These are phyloP conservation scores for Puccinia coronata DNA, from an alignment of 1,284 basidiomycete species.

Conservation along the genomic window DNA sequence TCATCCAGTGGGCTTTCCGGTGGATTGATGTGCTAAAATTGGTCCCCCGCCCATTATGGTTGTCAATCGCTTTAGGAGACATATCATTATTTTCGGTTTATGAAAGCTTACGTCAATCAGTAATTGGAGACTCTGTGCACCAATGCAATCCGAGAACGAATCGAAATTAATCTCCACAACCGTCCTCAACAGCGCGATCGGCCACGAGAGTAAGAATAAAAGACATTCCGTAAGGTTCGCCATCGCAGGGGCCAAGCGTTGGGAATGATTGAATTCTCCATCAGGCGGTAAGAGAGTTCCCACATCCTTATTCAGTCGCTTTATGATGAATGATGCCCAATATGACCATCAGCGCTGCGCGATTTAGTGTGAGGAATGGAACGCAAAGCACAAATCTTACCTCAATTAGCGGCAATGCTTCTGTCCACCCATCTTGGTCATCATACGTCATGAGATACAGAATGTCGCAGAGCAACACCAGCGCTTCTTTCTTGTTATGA, in stretches of 20 bases:
- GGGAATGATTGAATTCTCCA: background rate
- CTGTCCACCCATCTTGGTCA: conserved; percentile 33
- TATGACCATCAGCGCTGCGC: background rate
- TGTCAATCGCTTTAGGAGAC: background rate
- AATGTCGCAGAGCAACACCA: conserved; percentile 17
- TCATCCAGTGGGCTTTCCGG: conserved; percentile 6
- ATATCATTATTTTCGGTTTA: background rate
- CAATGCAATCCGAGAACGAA: conserved; percentile 37
- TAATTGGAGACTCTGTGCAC: conserved; percentile 18
- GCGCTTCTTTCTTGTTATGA: conserved; percentile 15
- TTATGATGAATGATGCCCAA: background rate
- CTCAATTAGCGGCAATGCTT: conserved; percentile 32
- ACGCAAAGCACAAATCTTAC: background rate
- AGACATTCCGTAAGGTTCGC: conserved; percentile 34
- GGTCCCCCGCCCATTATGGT: background rate
- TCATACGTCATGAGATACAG: conserved; percentile 45
- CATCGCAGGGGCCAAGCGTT: conserved; percentile 9
- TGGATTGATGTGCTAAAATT: conserved; percentile 31
- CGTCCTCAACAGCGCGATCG: conserved; percentile 11
- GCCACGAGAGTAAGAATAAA: conserved; percentile 40
- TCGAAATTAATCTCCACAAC: conserved; percentile 40
- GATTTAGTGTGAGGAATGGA: background rate
- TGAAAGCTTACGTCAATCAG: conserved; percentile 28
- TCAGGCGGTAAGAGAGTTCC: conserved; percentile 1
- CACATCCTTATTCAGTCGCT: conserved; percentile 15